These are phyloP conservation scores for Trichoderma simmonsii DNA, from an alignment of 2,329 filamentous ascomycete species.

Conservation along the genomic window DNA sequence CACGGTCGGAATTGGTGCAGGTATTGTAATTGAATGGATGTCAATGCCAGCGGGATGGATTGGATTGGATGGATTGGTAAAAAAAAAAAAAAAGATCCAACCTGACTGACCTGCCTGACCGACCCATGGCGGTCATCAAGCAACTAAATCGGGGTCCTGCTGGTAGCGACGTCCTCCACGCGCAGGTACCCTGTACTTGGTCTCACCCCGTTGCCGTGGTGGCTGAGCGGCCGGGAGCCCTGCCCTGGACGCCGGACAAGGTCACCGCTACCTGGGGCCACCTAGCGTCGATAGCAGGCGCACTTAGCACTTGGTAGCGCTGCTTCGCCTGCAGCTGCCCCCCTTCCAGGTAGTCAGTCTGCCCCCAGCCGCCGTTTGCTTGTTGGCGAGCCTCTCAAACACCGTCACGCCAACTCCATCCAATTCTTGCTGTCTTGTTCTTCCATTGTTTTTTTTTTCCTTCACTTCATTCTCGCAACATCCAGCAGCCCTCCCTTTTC, in stretches of 20 bases:
- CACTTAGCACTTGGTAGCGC: constrained; percentile 11
- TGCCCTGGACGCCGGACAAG: constrained; percentile 11
- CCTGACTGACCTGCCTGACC: neutral
- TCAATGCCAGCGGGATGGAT: neutral
- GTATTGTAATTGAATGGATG: neutral
- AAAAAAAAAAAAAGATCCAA: neutral
- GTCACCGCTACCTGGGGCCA: constrained; percentile 12
- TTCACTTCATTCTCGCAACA: constrained; percentile 11
- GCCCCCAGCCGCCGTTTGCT: constrained; percentile 15
- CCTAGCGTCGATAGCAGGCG: constrained; percentile 10
- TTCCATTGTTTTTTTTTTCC: neutral
- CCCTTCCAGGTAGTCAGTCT: constrained; percentile 1
- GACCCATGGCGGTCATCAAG: neutral
- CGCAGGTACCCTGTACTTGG: constrained; percentile 12
- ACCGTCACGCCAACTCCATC: constrained; percentile 8
- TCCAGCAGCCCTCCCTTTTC: constrained; percentile 10
- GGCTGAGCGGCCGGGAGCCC: constrained; percentile 12
- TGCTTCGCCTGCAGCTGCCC: constrained; percentile 15
- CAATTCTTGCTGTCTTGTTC: constrained; percentile 11
- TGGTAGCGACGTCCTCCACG: neutral
- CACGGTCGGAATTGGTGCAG: neutral
- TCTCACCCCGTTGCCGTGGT: constrained; percentile 10
- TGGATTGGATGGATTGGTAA: neutral
- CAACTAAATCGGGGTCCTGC: neutral
- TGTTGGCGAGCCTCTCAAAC: constrained; percentile 16